Conservation (phyloP, 2,329 filamentous ascomycete genomes). For the Xylariaceae sp. region DNA sequence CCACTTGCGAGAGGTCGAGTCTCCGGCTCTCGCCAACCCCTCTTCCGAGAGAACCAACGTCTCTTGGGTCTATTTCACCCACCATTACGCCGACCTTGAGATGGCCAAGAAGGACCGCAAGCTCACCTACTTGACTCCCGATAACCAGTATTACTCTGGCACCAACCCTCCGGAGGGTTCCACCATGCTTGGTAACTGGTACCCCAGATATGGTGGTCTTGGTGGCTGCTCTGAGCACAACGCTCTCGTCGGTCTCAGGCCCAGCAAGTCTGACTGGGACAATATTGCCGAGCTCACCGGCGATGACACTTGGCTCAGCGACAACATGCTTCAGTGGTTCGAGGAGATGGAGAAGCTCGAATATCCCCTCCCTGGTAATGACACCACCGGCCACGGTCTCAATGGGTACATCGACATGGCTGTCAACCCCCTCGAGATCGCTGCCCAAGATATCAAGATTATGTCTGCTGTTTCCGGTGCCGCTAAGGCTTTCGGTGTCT, state of each 20-base stretch:
- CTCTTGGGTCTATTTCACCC: constrained; percentile 62
- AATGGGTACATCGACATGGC: constrained; percentile 23
- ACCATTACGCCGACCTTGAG: constrained; percentile 53
- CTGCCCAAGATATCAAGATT: constrained; percentile 20
- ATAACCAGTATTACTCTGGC: constrained; percentile 51
- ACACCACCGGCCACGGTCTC: constrained; percentile 30
- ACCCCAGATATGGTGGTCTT: constrained; percentile 52
- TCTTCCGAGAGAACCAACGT: constrained; percentile 53
- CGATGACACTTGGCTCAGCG: constrained; percentile 23
- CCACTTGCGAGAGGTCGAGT: constrained; percentile 44
- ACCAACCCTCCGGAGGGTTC: constrained; percentile 49
- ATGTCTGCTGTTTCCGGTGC: constrained; percentile 19
- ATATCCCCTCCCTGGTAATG: constrained; percentile 34
- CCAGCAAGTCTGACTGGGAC: constrained; percentile 42
- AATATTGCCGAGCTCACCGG: constrained; percentile 36
- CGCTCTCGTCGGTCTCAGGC: constrained; percentile 34
- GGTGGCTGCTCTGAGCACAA: constrained; percentile 31
- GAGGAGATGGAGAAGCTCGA: constrained; percentile 25
- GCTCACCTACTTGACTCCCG: constrained; percentile 50
- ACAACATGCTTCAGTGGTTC: constrained; percentile 25
- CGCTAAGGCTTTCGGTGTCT: constrained; percentile 16
- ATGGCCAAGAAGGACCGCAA: constrained; percentile 55
- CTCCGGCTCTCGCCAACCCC: constrained; percentile 50
- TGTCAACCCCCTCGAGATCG: constrained; percentile 12
- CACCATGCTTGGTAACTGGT: constrained; percentile 49